These are phyloP conservation scores for Amauroascus verrucosus DNA, from an alignment of 2,329 filamentous ascomycete genomes.

Conservation along the genomic window DNA sequence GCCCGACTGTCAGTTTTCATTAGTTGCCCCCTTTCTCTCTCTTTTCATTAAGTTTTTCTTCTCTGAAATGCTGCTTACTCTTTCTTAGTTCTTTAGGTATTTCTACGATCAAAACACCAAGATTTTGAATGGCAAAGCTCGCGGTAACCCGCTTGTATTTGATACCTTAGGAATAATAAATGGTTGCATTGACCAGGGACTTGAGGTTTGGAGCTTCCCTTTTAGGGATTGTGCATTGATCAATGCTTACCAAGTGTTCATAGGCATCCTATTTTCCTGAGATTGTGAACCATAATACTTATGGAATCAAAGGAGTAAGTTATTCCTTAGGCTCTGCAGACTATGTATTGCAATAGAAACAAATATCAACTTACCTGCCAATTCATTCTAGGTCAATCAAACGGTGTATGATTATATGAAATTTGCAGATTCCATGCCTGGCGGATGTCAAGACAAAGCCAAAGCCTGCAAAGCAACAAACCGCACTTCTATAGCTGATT, in stretches of 20 bases:
- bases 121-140: not conserved
- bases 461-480: constrained; percentile 34
- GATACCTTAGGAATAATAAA: constrained; percentile 41
- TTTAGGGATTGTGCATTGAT: not conserved
- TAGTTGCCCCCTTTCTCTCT: too few species aligned
- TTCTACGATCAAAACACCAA: not conserved
- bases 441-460: constrained; percentile 42
- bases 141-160: constrained; percentile 15
- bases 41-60: not conserved
- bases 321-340: not conserved
- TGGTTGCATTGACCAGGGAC: constrained; percentile 28
- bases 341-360: not conserved
- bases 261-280: constrained; percentile 36
- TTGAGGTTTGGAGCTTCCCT: constrained; percentile 12
- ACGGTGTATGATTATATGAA: constrained; percentile 32
- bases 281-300: constrained; percentile 44
- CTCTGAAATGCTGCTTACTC: not conserved
- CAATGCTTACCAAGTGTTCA: not conserved
- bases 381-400: constrained; percentile 30
- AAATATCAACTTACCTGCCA: not conserved
- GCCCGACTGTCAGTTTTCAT: constrained; percentile 8
- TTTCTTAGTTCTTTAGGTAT: not conserved
- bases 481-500: constrained; percentile 30
- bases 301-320: constrained; percentile 34
- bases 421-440: constrained; percentile 27